These are phyloP conservation scores for Nemania sp. DNA, from an alignment of 2,329 filamentous ascomycete species.

Conservation along the genomic window DNA sequence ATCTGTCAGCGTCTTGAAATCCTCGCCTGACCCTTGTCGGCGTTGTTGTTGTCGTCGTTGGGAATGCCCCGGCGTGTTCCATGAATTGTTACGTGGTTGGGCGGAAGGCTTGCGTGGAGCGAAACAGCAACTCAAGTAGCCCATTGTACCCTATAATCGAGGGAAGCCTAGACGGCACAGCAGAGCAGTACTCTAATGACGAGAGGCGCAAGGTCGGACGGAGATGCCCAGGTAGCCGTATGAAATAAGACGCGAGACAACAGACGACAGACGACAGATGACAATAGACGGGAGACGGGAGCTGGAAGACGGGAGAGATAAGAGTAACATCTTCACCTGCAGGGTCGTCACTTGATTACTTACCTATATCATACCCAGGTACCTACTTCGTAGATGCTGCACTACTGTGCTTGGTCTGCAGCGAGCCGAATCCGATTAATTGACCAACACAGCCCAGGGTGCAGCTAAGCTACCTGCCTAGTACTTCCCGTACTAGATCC, in stretches of 20 bases:
- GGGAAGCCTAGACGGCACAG: not conserved
- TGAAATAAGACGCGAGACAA: constrained; percentile 7
- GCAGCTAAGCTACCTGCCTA: no score
- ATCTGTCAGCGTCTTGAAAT: constrained; percentile 19
- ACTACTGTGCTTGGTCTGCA: constrained; percentile 2
- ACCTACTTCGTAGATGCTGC: not conserved
- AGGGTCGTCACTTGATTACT: constrained; percentile 8
- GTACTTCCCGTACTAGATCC: not conserved
- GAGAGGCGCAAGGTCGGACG: no score
- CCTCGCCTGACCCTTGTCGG: constrained; percentile 6
- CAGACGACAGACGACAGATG: no score
- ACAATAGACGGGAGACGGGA: not conserved
- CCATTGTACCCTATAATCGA: constrained; percentile 8
- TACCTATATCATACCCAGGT: no score
- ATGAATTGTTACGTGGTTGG: not conserved
- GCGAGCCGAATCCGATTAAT: constrained; percentile 1
- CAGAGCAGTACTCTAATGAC: not conserved
- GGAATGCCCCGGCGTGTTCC: not conserved
- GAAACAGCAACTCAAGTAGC: constrained; percentile 20
- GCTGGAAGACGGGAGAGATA: constrained; percentile 10
- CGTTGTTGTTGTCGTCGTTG: not conserved
- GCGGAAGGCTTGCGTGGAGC: constrained; percentile 11
- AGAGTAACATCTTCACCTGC: constrained; percentile 11
- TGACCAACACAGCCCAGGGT: constrained; percentile 8
- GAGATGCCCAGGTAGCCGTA: not conserved